Base-by-base conservation (phyloP, 2,329 filamentous ascomycete species). In the Cadophora malorum region DNA sequence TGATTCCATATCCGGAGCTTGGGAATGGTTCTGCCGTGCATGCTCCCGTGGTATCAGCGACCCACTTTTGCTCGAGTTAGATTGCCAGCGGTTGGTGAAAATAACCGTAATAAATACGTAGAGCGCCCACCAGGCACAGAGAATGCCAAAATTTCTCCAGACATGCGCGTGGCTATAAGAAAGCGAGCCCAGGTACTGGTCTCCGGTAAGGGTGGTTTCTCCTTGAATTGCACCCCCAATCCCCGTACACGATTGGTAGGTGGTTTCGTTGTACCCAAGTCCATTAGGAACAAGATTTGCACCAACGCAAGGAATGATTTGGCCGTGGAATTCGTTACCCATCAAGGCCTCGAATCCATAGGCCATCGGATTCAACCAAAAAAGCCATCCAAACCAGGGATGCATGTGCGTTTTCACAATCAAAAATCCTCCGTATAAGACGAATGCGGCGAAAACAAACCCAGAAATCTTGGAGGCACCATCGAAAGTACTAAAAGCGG, bases 311-410 rank as follows among this genome's bases (percentile, higher is more conserved):
- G 81, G 78, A 21, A 88, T 83, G 1, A 74, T 80, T 74, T 90
- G 80, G 41, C 79, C 80, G 70, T 90, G 83, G 67, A 93, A 92
- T 75, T 94, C 91, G 72, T 93, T 93, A 0, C 88, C 82, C 74
- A 93, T 82, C 0, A 94, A 77, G 0, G 85, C 85, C 71, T 92
- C 88, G 67, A 92, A 93, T 0, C 83, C 88, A 67, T 92, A 93
- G 0, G 90, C 86, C 3, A 93, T 79, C 0, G 90, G 90, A 70
- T 91, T 84, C 25, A 90, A 84, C 85, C 87, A 89, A 69, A 84
- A 88, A 3, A 90, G 35, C 64, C 64, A 65, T 28, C 80, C 78
- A 31, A 90, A 84, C 86, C 86, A 90, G 0, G 84, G 83, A 50
- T 87, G 85, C 88, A 90, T 90, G 66, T 86, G 79, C n/a, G 82